These are phyloP conservation scores for Blumeria hordei DNA, from an alignment of 2,329 filamentous ascomycete genomes.

Conservation along the genomic window DNA sequence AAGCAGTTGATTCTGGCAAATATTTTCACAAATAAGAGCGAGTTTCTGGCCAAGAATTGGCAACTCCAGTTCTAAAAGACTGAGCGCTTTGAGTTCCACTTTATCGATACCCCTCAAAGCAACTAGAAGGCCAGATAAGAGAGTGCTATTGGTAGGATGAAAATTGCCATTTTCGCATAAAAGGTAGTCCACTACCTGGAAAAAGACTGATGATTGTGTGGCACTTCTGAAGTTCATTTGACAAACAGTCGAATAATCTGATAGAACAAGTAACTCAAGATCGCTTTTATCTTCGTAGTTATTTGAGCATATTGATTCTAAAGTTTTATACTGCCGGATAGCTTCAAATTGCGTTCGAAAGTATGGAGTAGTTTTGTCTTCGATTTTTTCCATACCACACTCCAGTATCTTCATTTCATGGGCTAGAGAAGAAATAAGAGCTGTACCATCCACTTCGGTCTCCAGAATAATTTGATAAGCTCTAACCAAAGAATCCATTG, in stretches of 20 bases:
- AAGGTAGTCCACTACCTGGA: constrained; percentile 13
- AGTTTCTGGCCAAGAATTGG: constrained; percentile 30
- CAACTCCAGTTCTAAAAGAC: constrained; percentile 39
- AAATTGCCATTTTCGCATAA: constrained; percentile 13
- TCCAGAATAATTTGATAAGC: constrained; percentile 31
- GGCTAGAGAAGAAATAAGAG: constrained; percentile 24
- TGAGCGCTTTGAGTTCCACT: constrained; percentile 33
- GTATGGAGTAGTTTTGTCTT: constrained; percentile 22
- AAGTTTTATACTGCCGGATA: constrained; percentile 22
- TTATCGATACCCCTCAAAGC: constrained; percentile 26
- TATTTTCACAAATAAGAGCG: constrained; percentile 5
- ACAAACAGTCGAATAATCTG: constrained; percentile 11
- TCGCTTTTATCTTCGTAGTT: constrained; percentile 3
- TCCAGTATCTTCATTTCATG: constrained; percentile 29
- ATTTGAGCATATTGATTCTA: constrained; percentile 4
- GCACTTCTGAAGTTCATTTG: constrained; percentile 11
- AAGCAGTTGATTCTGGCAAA: constrained; percentile 23
- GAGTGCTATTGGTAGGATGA: constrained; percentile 22
- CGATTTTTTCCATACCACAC: constrained; percentile 19
- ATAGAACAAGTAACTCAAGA: constrained; percentile 11
- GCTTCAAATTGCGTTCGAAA: constrained; percentile 30
- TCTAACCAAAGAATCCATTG: constrained; percentile 28
- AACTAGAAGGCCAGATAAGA: constrained; percentile 28
- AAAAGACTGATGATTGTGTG: constrained; percentile 6
- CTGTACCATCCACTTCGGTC: constrained; percentile 13